A percentile compares a stretch with the other conserved stretches of the same genome.
Evolutionary conservation across 2,329 filamentous ascomycete genomes (phyloP).

Genomic region (Paecilomyces fulvus): DNA sequence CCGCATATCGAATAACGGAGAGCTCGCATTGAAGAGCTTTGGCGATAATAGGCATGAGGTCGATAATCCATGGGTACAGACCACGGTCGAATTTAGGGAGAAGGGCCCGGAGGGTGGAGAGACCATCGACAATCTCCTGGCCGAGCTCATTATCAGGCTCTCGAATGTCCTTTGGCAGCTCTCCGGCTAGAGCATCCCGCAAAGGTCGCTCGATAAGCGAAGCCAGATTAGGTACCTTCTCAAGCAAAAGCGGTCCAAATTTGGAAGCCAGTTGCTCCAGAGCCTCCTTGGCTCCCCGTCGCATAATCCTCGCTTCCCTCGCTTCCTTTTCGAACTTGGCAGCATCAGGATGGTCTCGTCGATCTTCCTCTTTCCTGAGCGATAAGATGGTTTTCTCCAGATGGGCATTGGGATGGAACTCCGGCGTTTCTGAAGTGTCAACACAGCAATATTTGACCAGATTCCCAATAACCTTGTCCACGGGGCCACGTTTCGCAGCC

Average conservation of each 20-base stretch:
- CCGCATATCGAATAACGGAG: conserved; percentile 91
- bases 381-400: conserved; percentile 79
- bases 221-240: conserved; percentile 74
- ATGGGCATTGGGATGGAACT: conserved; percentile 74
- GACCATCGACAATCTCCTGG: conserved; percentile 85
- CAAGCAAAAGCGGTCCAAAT: conserved; percentile 70
- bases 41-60: conserved; percentile 75
- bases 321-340: conserved; percentile 84
- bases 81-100: conserved; percentile 76
- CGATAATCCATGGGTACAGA: conserved; percentile 71
- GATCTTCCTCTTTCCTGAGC: conserved; percentile 93
- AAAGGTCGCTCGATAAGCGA: conserved; percentile 76
- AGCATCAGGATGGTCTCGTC: conserved; percentile 84
- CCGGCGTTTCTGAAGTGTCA: conserved; percentile 93
- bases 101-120: conserved; percentile 86
- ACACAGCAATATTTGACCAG: conserved; percentile 96
- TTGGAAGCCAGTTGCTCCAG: conserved; percentile 75
- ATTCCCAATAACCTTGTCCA: conserved; percentile 93
- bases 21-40: conserved; percentile 80
- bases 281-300: conserved; percentile 88
- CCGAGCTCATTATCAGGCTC: conserved; percentile 69
- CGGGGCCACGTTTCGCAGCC: conserved; percentile 70
- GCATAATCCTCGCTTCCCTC: conserved; percentile 78
- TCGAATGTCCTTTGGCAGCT: conserved; percentile 63
- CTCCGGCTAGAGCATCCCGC: conserved; percentile 60